Percentiles rank a stretch among this genome's conserved stretches.
Evolutionary conservation across 768 basidiomycete genomes (phyloP).

Genomic region (Boletus reticuloceps): DNA sequence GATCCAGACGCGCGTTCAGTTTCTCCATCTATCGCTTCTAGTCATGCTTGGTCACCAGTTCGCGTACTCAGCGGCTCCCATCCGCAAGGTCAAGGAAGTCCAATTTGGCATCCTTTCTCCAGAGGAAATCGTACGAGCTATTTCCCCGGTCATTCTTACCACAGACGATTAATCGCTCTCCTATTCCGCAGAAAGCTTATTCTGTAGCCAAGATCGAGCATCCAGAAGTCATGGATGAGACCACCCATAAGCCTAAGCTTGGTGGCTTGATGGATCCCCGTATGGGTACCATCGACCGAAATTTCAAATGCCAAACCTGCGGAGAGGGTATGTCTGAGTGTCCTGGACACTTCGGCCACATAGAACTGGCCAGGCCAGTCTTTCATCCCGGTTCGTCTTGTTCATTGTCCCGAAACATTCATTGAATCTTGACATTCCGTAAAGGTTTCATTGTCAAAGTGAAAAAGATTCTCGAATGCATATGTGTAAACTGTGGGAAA

Average conservation of each 20-base stretch:
- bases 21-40: slow-evolving; percentile 1
- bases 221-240: slow-evolving; percentile 98
- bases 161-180: slow-evolving; percentile 12
- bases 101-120: slow-evolving; percentile 99
- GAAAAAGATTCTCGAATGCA: slow-evolving; percentile 98
- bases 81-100: slow-evolving; percentile 95
- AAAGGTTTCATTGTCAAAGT: slow-evolving; percentile 96
- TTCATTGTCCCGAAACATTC: not conserved
- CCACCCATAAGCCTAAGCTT: slow-evolving; percentile 82
- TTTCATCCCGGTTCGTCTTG: slow-evolving; percentile 84
- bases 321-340: slow-evolving; percentile 99
- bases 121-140: slow-evolving; percentile 82
- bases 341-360: slow-evolving; percentile 98
- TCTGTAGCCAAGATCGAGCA: slow-evolving; percentile 98
- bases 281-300: slow-evolving; percentile 96
- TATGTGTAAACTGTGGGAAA: slow-evolving; percentile 98
- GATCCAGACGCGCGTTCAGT: slow-evolving; percentile 17
- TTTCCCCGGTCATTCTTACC: not conserved
- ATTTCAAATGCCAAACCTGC: slow-evolving; percentile 99
- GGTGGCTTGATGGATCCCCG: slow-evolving; percentile 97
- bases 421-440: not conserved
- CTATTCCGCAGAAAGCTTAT: slow-evolving; percentile 84
- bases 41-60: slow-evolving; percentile 87
- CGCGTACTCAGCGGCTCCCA: slow-evolving; percentile 89
- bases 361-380: slow-evolving; percentile 95